Conservation (phyloP, 2,329 filamentous ascomycete species). For the Calonectria multiphialidica region DNA sequence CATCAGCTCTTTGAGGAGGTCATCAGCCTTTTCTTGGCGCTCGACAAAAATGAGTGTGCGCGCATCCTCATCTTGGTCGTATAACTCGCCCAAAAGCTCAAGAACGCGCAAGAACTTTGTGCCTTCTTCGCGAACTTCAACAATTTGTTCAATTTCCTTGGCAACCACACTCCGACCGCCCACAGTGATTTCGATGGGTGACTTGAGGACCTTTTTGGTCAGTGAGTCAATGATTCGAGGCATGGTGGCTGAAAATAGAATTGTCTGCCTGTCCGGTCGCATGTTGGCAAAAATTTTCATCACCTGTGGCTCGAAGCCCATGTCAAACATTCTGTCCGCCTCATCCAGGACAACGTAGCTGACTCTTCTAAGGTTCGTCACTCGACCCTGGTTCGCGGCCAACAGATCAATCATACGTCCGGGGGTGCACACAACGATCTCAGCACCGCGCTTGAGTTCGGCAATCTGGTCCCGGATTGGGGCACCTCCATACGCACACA, state of each 20-base stretch:
- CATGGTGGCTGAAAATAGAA: slow-evolving; percentile 97
- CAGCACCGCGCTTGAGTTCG: slow-evolving; percentile 92
- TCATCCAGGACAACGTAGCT: slow-evolving; percentile 97
- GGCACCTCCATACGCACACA: slow-evolving; percentile 94
- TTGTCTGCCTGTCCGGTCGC: slow-evolving; percentile 91
- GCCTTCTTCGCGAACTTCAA: slow-evolving; percentile 86
- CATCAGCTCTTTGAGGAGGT: slow-evolving; percentile 81
- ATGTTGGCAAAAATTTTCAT: slow-evolving; percentile 96
- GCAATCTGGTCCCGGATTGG: slow-evolving; percentile 98
- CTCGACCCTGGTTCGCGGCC: slow-evolving; percentile 91
- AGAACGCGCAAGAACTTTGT: slow-evolving; percentile 88
- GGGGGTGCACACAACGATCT: slow-evolving; percentile 95
- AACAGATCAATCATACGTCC: slow-evolving; percentile 96
- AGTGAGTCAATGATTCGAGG: slow-evolving; percentile 92
- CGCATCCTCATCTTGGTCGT: slow-evolving; percentile 88
- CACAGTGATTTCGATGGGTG: slow-evolving; percentile 91
- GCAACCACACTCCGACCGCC: slow-evolving; percentile 89
- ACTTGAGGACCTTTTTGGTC: slow-evolving; percentile 87
- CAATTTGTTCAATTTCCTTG: slow-evolving; percentile 92
- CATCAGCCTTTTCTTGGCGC: slow-evolving; percentile 89
- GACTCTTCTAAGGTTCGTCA: slow-evolving; percentile 89
- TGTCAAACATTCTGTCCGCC: slow-evolving; percentile 99
- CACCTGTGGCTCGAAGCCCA: slow-evolving; percentile 98
- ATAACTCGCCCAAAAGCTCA: slow-evolving; percentile 88
- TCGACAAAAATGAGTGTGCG: slow-evolving; percentile 93